Base-by-base conservation (phyloP, 192 early-diverging fungal species). In the Rhizophagus clarus region DNA sequence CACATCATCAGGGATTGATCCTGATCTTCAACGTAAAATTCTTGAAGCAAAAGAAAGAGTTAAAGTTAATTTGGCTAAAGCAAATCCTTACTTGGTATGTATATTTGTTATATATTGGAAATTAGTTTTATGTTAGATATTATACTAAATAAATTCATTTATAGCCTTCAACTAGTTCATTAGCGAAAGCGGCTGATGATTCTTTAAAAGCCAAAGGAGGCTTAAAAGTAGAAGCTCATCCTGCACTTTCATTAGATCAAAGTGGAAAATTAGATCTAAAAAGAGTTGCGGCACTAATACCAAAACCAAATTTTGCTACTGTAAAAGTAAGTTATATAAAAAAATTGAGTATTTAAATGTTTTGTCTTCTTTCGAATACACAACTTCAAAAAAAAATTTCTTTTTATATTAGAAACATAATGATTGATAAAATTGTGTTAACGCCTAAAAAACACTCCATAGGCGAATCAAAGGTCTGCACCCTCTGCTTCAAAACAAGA, bases 401-500 rank as follows among this genome's bases (percentile, higher is more conserved):
- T 14, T 45, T 78, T 31, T 29, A 40, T 84, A 32, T 47, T 20
- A 63, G 26, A 77, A 29, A 40, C n/a, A 31, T 77, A 31, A 76
- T 71, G 11, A 31, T 42, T 68, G 17, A 56, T 45, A 10, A 15
- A 26, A 34, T 72, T 77, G 60, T 80, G 26, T 49, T 37, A 56
- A 45, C 31, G 26, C 63, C 45, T 37, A 40, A 61, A 86, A 81
- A 78, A 88, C 10, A 88, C 89, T 14, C 79, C 87, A 40, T 90
- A 93, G 82, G 94, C 92, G 28, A 95, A 92, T 82, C 92, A 94
- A 86, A 90, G 89, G 15, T 51, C 83, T 11, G 47, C 79, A 29
- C 79, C 85, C 6, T 73, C 85, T 56, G 82, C 84, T 72, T 63
- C 82, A 49, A 77, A 88, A 80, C 85, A 90, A 81, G 77, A 82